Conservation (phyloP, 1,284 basidiomycete species). For the Tremellales sp. region DNA sequence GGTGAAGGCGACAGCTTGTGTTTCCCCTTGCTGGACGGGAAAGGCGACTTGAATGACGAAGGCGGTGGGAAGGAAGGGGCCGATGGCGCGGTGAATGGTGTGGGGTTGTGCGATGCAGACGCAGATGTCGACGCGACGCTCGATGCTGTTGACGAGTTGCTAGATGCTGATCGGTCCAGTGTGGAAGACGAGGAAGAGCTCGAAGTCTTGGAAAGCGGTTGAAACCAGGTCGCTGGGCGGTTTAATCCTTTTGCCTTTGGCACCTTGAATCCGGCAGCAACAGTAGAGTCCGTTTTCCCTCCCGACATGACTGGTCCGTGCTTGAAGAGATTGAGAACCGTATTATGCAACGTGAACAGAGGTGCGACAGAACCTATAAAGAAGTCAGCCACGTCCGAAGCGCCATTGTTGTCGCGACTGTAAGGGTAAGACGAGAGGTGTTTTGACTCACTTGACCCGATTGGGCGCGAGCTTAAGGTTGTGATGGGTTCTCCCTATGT, state of each 20-base stretch:
- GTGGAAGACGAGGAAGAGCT: conserved; percentile 8
- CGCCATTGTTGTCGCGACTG: not conserved
- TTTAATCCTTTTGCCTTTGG: conserved; percentile 19
- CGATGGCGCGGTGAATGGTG: conserved; percentile 13
- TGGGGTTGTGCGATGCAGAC: conserved; percentile 7
- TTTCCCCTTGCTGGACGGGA: conserved; percentile 34
- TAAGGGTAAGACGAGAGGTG: not conserved
- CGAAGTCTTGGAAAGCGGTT: conserved; percentile 6
- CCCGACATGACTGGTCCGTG: not conserved
- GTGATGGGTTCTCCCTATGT: not conserved
- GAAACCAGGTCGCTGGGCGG: conserved; percentile 27
- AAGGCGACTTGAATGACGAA: conserved; percentile 21
- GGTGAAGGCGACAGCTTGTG: conserved; percentile 44
- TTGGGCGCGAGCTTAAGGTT: not conserved
- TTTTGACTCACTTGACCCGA: too few relatives aligned
- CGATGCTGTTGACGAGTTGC: conserved; percentile 1
- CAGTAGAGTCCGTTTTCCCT: not conserved
- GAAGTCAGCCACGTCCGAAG: not conserved
- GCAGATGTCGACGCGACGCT: not conserved
- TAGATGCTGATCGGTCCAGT: conserved; percentile 1
- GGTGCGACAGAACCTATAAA: not conserved
- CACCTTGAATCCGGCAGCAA: conserved; percentile 3
- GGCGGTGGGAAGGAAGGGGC: conserved; percentile 4
- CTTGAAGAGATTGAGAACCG: not conserved
- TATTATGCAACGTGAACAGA: not conserved